Conservation (phyloP, 2,329 filamentous ascomycete genomes). For the Dothistroma septosporum region DNA sequence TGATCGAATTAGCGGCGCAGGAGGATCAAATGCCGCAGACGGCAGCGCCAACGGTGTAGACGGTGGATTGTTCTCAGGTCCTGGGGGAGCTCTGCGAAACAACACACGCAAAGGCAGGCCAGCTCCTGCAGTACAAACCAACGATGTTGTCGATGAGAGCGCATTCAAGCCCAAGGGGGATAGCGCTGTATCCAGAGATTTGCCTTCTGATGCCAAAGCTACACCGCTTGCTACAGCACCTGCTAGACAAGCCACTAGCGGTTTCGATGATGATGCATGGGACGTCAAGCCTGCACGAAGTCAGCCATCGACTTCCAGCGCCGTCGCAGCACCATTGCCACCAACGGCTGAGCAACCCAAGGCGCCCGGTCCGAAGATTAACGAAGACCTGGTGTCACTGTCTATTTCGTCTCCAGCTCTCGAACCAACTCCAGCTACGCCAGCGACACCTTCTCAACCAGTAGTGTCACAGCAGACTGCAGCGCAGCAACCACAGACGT, state of each 20-base stretch:
- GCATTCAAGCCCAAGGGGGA: conserved; percentile 65
- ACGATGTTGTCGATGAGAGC: conserved; percentile 81
- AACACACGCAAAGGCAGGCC: conserved; percentile 92
- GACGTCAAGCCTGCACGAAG: conserved; percentile 80
- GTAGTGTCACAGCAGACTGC: conserved; percentile 37
- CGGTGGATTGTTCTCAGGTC: conserved; percentile 82
- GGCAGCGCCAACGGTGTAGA: conserved; percentile 55
- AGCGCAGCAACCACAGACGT: conserved; percentile 37
- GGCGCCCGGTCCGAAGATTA: conserved; percentile 51
- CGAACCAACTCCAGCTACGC: conserved; percentile 51
- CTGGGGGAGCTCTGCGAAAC: conserved; percentile 84
- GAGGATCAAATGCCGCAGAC: conserved; percentile 52
- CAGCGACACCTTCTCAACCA: conserved; percentile 40
- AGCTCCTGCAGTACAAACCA: conserved; percentile 78
- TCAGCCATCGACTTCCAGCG: conserved; percentile 34
- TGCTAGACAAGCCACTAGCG: conserved; percentile 46
- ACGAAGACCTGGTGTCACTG: conserved; percentile 66
- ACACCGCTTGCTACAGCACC: conserved; percentile 50
- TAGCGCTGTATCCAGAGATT: conserved; percentile 41
- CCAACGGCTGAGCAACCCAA: conserved; percentile 37
- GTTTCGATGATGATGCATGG: conserved; percentile 97
- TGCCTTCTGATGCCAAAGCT: conserved; percentile 43
- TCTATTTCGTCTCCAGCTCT: conserved; percentile 60
- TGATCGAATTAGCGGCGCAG: conserved; percentile 49
- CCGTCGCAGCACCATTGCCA: conserved; percentile 38